Conservation (phyloP, 1,139 yeast species). For the Yamadazyma trypodendri region DNA sequence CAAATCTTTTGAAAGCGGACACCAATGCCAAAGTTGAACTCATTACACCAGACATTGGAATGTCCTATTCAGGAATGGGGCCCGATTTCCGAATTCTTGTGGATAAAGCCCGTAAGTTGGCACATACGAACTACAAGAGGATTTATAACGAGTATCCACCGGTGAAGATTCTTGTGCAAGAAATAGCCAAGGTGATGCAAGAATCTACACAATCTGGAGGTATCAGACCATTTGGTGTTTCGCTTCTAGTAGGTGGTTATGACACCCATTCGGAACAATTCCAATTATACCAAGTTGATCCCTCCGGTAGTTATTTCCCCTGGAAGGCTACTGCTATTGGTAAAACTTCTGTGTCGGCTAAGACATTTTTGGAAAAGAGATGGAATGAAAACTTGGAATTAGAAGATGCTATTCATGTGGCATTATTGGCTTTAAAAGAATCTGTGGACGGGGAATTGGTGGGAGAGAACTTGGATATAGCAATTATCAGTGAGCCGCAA, state of each 20-base stretch:
- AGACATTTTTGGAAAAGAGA: constrained; percentile 94
- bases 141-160: constrained; percentile 97
- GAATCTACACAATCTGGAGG: constrained; percentile 99
- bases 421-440: constrained; percentile 89
- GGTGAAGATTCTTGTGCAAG: constrained; percentile 89
- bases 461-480: constrained; percentile 93
- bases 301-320: constrained; percentile 97
- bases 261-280: constrained; percentile 75
- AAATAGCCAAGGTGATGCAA: constrained; percentile 94
- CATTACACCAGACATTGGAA: constrained; percentile 93
- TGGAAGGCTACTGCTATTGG: constrained; percentile 99
- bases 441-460: constrained; percentile 97
- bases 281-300: constrained; percentile 94
- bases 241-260: constrained; percentile 89
- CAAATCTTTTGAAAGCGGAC: constrained; percentile 73
- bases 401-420: constrained; percentile 98
- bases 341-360: constrained; percentile 89
- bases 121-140: constrained; percentile 91
- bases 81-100: constrained; percentile 96
- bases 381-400: constrained; percentile 96
- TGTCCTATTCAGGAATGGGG: constrained; percentile 98
- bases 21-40: constrained; percentile 76
- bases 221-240: constrained; percentile 96
- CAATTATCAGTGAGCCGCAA: constrained; percentile 81
- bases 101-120: constrained; percentile 88